Evolutionary conservation across 2,329 filamentous ascomycete species (phyloP), one percentile per base, ranked within the genome.

Genomic region (Celoporthe dispersa): DNA sequence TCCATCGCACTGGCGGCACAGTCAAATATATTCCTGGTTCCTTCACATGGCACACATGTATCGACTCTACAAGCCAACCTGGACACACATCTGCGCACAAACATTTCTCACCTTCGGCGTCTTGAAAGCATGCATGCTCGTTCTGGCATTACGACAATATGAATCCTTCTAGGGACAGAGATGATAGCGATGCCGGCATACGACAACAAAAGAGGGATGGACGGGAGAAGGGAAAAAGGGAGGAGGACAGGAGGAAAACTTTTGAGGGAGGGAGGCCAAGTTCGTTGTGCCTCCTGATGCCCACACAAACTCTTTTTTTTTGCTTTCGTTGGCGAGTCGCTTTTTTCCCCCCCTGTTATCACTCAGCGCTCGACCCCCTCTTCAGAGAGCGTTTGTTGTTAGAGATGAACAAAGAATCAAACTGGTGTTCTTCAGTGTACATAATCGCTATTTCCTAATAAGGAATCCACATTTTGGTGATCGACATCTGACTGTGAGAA

Each of bases 361-460:
- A 14, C 12, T 25, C 7, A 14, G 39, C 25, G 65, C 35, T 37
- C 28, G 7, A 41, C 35, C 65, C 57, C 55, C n/a, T 39, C 44
- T 63, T 37, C n/a, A 33, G 25, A 35, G 39, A 64, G 39, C 25
- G 8, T 62, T 66, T 66, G 22, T 59, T 64, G 41, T 6, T n/a
- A 62, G 31, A 53, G 31, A 53, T 12, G 44, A 64, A 41, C 16
- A 62, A 35, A 53, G 22, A 68, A 65, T 48, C 19, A 48, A 48
- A 44, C 37, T 12, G 28, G 19, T 39, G 41, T 69, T 16, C 19
- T 64, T 48, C 62, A 28, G n/a, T 66, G 64, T 66, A 69, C 25
- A 69, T 69, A 66, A 55, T 35, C 44, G 59, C 57, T 69, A 62
- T 57, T 69, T 69, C 63, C 55, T 31, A 37, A 61, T 37, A 12